A percentile compares a stretch with the other conserved stretches of the same genome.
Conservation (phyloP, 192 early-diverging fungal species). For the Glomus cerebriforme region DNA sequence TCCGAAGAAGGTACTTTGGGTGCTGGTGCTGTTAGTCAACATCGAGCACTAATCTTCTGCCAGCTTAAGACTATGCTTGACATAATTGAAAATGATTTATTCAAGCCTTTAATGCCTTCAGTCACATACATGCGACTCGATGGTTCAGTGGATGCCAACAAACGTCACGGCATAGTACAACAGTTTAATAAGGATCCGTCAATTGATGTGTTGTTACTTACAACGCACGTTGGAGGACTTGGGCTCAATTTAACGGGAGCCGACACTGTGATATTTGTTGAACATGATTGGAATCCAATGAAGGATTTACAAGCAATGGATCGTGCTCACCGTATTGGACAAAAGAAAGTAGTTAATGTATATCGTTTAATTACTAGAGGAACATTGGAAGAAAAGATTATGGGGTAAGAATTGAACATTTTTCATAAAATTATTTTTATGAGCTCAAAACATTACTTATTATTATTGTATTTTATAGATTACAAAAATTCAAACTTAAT, state of each 20-base stretch:
- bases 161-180: conserved; percentile 88
- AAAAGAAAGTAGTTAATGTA: conserved; percentile 96
- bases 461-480: conserved; percentile 41
- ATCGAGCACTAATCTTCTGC: conserved; percentile 96
- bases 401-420: conserved; percentile 69
- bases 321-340: conserved; percentile 96
- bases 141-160: conserved; percentile 79
- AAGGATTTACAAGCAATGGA: conserved; percentile 99
- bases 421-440: not conserved
- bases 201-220: conserved; percentile 92
- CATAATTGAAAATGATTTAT: conserved; percentile 91
- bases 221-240: conserved; percentile 96
- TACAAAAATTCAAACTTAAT: conserved; percentile 98
- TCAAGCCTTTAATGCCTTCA: conserved; percentile 76
- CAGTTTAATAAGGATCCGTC: conserved; percentile 96
- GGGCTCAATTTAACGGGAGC: conserved; percentile 98
- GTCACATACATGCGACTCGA: conserved; percentile 96
- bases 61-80: conserved; percentile 96
- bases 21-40: conserved; percentile 64
- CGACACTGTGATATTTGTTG: conserved; percentile 99
- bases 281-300: conserved; percentile 99
- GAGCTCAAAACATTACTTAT: not conserved
- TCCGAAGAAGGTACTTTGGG: conserved; percentile 48
- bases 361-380: conserved; percentile 96
- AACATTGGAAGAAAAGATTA: conserved; percentile 99